Evolutionary conservation across 1,139 yeast genomes (phyloP).

Genomic region (Geotrichum australiense): DNA sequence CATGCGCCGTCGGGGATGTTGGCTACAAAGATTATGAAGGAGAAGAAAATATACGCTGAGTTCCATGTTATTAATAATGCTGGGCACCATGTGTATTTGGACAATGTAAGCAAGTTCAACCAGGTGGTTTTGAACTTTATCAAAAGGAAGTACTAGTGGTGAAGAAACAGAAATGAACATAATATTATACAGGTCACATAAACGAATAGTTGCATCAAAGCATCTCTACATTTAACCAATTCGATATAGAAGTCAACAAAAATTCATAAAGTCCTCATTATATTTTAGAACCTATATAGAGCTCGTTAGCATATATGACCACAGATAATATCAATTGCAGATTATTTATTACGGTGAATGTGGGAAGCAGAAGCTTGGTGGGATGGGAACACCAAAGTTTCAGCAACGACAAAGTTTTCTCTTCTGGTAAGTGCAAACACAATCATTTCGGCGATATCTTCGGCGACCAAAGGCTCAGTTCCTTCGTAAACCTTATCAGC

Average conservation of each 20-base stretch:
- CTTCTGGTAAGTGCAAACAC: slow-evolving; percentile 63
- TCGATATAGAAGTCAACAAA: background rate
- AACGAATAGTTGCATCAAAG: too few relatives aligned
- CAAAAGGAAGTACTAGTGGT: too few relatives aligned
- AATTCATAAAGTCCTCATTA: too few relatives aligned
- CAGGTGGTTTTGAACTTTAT: slow-evolving; percentile 40
- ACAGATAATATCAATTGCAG: background rate
- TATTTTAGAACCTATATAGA: too few relatives aligned
- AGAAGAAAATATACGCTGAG: slow-evolving; percentile 26
- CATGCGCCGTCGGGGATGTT: slow-evolving; percentile 62
- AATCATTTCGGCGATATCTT: slow-evolving; percentile 76
- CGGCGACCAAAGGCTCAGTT: slow-evolving; percentile 64
- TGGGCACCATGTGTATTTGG: slow-evolving; percentile 77
- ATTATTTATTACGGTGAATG: slow-evolving; percentile 35
- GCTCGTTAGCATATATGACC: background rate
- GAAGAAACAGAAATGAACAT: too few relatives aligned
- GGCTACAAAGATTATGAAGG: slow-evolving; percentile 39
- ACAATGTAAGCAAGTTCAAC: slow-evolving; percentile 54
- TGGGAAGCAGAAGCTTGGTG: slow-evolving; percentile 74
- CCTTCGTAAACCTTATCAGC: slow-evolving; percentile 72
- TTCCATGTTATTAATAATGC: slow-evolving; percentile 48
- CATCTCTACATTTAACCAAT: too few relatives aligned
- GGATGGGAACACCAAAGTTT: slow-evolving; percentile 65
- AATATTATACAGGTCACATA: too few relatives aligned
- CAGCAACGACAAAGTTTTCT: slow-evolving; percentile 71